Base-by-base conservation (phyloP, 1,284 basidiomycete species). In the Papiliotrema laurentii region DNA sequence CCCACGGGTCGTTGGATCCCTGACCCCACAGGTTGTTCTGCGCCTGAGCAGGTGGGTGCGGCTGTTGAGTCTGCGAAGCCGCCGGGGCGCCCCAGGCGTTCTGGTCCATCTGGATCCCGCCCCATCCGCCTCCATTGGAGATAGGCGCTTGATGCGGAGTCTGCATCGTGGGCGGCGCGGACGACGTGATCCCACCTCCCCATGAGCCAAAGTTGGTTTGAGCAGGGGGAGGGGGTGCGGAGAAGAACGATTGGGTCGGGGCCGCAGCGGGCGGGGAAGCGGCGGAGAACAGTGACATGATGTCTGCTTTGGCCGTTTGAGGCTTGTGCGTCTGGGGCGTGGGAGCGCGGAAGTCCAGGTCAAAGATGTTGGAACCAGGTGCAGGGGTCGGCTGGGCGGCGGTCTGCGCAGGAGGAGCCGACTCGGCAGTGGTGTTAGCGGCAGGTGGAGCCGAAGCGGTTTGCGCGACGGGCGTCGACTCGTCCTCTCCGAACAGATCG, bases 281-380 rank as follows among this genome's bases (percentile, higher is more conserved):
- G 18, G 65, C 47, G 6, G 68, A 61, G 59, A 74, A 75, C 21
- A 75, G 61, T 10, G 68, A 71, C 68, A 75, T 71, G 58, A 75
- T 75, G 55, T 74, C 72, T n/a, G 64, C 59, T 58, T 70, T 71
- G 40, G 59, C 54, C 9, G 54, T 61, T 40, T 61, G 53, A 3
- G 60, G 47, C 21, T 57, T 56, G 3, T 59, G 28, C 13, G 40
- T 27, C 10, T 47, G 26, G 19, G 66, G 53, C 0, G 70, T 56
- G 0, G 72, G 74, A 9, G 72, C 58, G 43, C 65, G 60, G 63
- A 75, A 75, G 54, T 75, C 74, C 35, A 75, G 69, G 50, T 75
- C 74, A 49, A 75, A 75, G 47, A 75, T 63, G 47, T 63, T 66
- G 30, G 61, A 61, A 5, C 56, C 45, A 13, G 54, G 49, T 1